Conservation (phyloP, 192 early-diverging fungal species). For the Podila minutissima region DNA sequence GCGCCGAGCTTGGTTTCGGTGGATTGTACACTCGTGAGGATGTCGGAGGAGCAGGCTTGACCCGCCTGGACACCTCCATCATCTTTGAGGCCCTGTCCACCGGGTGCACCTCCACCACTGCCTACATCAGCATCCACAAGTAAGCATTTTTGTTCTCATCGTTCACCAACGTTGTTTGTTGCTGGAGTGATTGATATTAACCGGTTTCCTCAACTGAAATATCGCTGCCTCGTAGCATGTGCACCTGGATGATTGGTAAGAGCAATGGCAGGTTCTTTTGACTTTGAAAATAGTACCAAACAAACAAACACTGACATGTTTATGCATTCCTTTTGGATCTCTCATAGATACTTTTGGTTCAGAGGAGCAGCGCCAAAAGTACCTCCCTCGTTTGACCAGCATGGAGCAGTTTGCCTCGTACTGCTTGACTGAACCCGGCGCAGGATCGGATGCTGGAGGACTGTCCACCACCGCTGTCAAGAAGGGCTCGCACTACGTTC, state of each 20-base stretch:
- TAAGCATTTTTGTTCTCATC: neutral
- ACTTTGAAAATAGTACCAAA: neutral
- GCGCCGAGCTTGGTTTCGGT: constrained; percentile 68
- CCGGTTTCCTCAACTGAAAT: neutral
- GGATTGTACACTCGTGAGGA: constrained; percentile 55
- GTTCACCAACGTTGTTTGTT: neutral
- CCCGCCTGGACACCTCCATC: constrained; percentile 59
- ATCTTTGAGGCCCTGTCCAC: constrained; percentile 66
- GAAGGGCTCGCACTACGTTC: constrained; percentile 87
- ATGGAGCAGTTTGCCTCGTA: constrained; percentile 87
- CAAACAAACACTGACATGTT: neutral
- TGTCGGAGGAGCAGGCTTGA: constrained; percentile 61
- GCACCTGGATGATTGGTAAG: constrained; percentile 67
- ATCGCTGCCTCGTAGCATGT: constrained; percentile 38
- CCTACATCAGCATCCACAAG: constrained; percentile 69
- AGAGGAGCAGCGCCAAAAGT: constrained; percentile 64
- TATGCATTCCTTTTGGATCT: neutral
- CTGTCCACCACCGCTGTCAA: constrained; percentile 80
- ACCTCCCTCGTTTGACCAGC: constrained; percentile 80
- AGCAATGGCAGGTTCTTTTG: neutral
- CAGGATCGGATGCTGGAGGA: constrained; percentile 79
- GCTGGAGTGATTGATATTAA: neutral
- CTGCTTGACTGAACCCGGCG: constrained; percentile 90
- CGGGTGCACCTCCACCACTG: constrained; percentile 63
- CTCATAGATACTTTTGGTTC: constrained; percentile 40